phyloP scores from a whole-genome alignment of 768 basidiomycete species.

The Termitomyces sp. region DNA sequence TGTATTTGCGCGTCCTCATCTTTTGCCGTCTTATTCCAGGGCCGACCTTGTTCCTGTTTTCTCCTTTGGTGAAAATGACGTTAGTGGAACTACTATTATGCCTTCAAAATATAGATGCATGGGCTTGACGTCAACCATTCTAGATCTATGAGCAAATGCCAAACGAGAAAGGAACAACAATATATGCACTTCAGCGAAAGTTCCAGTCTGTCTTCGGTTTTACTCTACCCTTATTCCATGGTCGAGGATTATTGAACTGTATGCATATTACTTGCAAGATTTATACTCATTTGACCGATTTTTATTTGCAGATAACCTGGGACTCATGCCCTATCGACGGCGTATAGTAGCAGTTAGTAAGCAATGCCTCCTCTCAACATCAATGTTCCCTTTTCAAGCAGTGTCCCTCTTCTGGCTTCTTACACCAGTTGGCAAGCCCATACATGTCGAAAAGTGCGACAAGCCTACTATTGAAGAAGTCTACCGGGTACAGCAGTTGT shows the following conservation, averaged over 20 bases:
- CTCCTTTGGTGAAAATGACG: slow-evolving; percentile 98
- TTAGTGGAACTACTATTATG: slow-evolving; percentile 27
- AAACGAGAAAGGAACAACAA: slow-evolving; percentile 86
- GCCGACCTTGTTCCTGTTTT: slow-evolving; percentile 97
- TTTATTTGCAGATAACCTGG: slow-evolving; percentile 70
- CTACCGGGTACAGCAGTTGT: slow-evolving; percentile 70
- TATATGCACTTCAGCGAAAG: slow-evolving; percentile 82
- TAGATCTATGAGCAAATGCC: slow-evolving; percentile 98
- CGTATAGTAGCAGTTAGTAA: slow-evolving; percentile 94
- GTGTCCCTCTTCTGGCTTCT: not conserved
- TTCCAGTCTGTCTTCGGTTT: slow-evolving; percentile 94
- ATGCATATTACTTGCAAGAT: slow-evolving; percentile 15
- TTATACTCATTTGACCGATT: not conserved
- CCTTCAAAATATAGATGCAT: slow-evolving; percentile 6
- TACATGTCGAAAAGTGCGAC: slow-evolving; percentile 69
- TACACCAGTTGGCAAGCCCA: slow-evolving; percentile 77
- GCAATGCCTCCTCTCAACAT: slow-evolving; percentile 28
- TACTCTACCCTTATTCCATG: slow-evolving; percentile 96
- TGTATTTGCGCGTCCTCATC: not conserved
- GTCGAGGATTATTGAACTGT: slow-evolving; percentile 94
- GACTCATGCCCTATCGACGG: slow-evolving; percentile 92
- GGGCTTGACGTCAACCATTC: not conserved
- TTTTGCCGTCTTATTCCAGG: slow-evolving; percentile 30
- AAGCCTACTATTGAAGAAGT: slow-evolving; percentile 83
- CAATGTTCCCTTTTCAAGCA: not conserved